phyloP scores from a whole-genome alignment of 306 rosid genomes.

The Albizia julibrissin region DNA sequence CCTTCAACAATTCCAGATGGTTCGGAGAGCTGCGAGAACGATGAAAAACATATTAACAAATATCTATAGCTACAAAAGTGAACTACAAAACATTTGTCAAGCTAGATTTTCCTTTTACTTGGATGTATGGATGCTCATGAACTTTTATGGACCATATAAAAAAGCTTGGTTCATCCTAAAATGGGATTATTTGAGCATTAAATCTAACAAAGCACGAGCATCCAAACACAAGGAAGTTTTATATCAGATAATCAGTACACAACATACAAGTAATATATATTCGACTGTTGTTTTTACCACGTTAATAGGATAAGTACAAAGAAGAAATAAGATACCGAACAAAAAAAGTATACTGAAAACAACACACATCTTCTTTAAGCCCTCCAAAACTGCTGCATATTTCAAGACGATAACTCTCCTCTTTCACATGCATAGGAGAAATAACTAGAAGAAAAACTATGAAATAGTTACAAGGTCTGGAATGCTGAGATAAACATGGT shows the following conservation, averaged over 20 bases:
- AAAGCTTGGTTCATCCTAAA: slow-evolving; percentile 16
- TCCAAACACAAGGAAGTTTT: slow-evolving; percentile 10
- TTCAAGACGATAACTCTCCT: slow-evolving; percentile 23
- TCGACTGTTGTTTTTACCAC: not conserved
- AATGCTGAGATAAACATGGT: too few species aligned
- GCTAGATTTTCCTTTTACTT: slow-evolving; percentile 11
- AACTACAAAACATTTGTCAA: slow-evolving; percentile 22
- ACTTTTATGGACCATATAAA: slow-evolving; percentile 9
- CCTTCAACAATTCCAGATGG: slow-evolving; percentile 84
- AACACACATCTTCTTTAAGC: too few species aligned
- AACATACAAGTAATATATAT: slow-evolving; percentile 3
- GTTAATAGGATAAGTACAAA: not conserved
- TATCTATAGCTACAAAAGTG: not conserved
- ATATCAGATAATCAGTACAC: slow-evolving; percentile 12
- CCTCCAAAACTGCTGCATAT: slow-evolving; percentile 3
- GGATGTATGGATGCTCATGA: not conserved
- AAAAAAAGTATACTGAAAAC: not conserved
- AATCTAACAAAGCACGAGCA: slow-evolving; percentile 3
- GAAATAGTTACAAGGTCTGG: not conserved
- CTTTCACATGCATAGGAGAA: slow-evolving; percentile 27
- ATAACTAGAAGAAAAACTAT: not conserved
- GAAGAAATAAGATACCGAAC: not conserved
- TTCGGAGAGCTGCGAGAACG: slow-evolving; percentile 86
- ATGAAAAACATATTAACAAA: slow-evolving; percentile 33
- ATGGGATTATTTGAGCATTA: slow-evolving; percentile 25